Percentiles rank a stretch among this genome's conserved stretches.
Conservation (phyloP, 139 green algal genomes). For the Mesostigma viride region DNA sequence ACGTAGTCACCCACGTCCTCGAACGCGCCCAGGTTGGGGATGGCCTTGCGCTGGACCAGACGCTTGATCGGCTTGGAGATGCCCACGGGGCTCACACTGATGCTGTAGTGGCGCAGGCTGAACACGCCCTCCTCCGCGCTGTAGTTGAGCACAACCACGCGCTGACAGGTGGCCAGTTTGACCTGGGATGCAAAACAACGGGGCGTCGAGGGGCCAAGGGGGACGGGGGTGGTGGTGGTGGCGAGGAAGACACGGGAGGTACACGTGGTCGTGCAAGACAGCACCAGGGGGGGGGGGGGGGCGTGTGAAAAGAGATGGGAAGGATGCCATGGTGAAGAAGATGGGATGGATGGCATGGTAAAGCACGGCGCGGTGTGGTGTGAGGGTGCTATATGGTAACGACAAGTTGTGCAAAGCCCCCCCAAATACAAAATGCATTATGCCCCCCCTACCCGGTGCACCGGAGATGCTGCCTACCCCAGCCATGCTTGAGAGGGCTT, state of each 20-base stretch:
- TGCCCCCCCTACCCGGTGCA: no score
- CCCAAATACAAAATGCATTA: no score
- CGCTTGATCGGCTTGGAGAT: slow-evolving; percentile 64
- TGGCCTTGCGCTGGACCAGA: slow-evolving; percentile 43
- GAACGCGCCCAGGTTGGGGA: slow-evolving; percentile 61
- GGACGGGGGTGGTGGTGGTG: background rate
- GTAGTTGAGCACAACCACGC: slow-evolving; percentile 71
- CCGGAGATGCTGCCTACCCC: no score
- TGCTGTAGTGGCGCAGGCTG: slow-evolving; percentile 77
- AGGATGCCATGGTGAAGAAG: no score
- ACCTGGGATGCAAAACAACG: slow-evolving; percentile 19
- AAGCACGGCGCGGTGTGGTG: no score
- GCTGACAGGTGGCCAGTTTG: slow-evolving; percentile 39
- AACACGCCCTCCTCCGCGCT: slow-evolving; percentile 46
- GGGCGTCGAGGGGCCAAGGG: background rate
- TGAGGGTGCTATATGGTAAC: no score
- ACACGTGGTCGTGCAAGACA: no score
- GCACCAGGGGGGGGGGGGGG: no score
- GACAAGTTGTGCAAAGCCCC: no score
- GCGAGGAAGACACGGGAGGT: background rate
- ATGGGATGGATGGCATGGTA: no score
- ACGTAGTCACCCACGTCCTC: slow-evolving; percentile 81
- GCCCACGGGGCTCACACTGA: slow-evolving; percentile 57
- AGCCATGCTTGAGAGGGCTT: no score
- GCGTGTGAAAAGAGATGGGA: no score